These are phyloP conservation scores for Globisporangium heterothallicum DNA, from an alignment of 352 stramenopile genomes.

Conservation along the genomic window DNA sequence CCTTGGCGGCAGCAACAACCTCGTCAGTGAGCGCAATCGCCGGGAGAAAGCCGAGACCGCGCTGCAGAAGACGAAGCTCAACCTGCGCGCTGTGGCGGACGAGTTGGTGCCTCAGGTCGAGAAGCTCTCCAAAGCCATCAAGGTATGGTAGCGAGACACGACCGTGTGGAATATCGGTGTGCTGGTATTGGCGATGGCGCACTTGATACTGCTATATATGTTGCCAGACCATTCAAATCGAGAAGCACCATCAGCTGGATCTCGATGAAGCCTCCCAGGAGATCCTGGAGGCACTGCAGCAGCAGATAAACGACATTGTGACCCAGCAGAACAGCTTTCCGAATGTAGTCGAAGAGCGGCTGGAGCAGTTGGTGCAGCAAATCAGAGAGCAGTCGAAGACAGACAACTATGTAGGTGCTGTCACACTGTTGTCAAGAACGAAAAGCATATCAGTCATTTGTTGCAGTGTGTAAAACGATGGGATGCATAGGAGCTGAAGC, in stretches of 20 bases:
- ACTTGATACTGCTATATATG: not conserved
- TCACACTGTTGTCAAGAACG: too few relatives aligned
- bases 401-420: slow-evolving; percentile 37
- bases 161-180: too few relatives aligned
- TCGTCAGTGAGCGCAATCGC: slow-evolving; percentile 48
- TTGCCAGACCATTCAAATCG: slow-evolving; percentile 48
- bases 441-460: too few relatives aligned
- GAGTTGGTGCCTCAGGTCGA: slow-evolving; percentile 47
- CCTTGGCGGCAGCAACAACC: slow-evolving; percentile 64
- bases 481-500: slow-evolving; percentile 30
- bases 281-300: slow-evolving; percentile 44
- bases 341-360: slow-evolving; percentile 19
- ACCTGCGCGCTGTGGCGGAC: slow-evolving; percentile 30
- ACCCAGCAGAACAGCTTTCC: slow-evolving; percentile 26
- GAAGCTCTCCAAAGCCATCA: slow-evolving; percentile 35
- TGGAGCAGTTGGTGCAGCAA: slow-evolving; percentile 26
- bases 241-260: slow-evolving; percentile 48
- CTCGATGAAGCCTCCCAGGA: slow-evolving; percentile 57
- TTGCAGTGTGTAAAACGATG: too few relatives aligned
- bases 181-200: not conserved
- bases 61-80: slow-evolving; percentile 28
- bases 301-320: slow-evolving; percentile 44
- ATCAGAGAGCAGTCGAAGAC: slow-evolving; percentile 24
- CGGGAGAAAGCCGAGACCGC: slow-evolving; percentile 45
- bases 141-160: too few relatives aligned